These are phyloP conservation scores for Neurospora sp. DNA, from an alignment of 495 filamentous ascomycete genomes.

Conservation along the genomic window DNA sequence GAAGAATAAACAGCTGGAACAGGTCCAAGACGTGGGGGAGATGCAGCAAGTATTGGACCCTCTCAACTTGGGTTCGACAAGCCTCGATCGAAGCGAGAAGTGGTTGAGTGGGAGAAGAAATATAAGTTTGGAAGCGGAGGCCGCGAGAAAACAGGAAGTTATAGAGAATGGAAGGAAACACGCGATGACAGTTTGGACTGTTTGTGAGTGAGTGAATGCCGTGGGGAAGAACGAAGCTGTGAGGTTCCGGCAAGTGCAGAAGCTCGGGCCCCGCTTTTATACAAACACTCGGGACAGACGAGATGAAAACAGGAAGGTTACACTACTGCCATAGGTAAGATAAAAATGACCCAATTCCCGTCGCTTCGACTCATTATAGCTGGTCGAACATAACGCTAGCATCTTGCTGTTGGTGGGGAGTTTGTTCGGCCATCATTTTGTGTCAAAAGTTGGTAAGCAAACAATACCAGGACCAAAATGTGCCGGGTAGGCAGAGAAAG, in stretches of 20 bases:
- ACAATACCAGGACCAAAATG: neutral
- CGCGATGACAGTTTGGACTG: neutral
- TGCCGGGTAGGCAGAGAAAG: neutral
- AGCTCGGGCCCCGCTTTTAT: neutral
- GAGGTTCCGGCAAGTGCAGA: neutral
- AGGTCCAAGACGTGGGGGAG: neutral
- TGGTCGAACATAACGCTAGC: neutral
- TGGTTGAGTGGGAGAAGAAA: neutral
- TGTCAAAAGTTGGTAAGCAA: neutral
- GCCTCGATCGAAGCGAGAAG: neutral
- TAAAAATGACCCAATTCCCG: neutral
- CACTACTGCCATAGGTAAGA: neutral
- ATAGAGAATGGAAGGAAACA: neutral
- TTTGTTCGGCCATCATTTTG: neutral
- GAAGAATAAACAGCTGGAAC: neutral
- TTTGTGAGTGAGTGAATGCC: neutral
- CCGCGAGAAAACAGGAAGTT: neutral
- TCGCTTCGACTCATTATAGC: neutral
- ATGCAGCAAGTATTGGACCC: neutral
- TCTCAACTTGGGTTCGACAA: neutral
- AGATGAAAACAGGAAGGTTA: neutral
- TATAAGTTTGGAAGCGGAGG: neutral
- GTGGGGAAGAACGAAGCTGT: neutral
- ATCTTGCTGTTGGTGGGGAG: neutral
- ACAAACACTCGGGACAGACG: neutral